Evolutionary conservation across 495 filamentous ascomycete species (phyloP), one percentile per base, ranked within the genome.

Genomic region (Neurospora sp.): DNA sequence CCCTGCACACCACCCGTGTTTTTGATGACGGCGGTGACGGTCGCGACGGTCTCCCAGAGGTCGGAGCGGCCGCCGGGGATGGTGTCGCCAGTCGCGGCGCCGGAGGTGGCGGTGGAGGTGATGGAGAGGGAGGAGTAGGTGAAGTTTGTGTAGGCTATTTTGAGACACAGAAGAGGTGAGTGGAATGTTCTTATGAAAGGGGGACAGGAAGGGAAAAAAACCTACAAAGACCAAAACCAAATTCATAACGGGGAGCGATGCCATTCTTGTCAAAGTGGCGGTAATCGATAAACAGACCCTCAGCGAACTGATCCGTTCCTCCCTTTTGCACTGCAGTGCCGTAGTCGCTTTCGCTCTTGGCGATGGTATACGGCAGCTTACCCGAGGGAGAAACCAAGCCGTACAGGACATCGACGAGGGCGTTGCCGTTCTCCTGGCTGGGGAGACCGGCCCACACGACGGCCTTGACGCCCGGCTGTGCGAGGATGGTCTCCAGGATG

Each of bases 331-430:
- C 85, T 81, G 69, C 78, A 70, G 90, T 89, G 1, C 93, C 94
- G 74, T 97, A 99, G 81, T 98, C 94, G 68, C 85, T 83, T 0
- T 91, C 82, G 3, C 81, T 85, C 81, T 93, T 96, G 48, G 91
- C 96, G 70, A 98, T 91, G 0, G 95, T 98, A 81, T 97, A 99
- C 3, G 94, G 94, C 40, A 98, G 85, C 68, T 92, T 92, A 16
- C 96, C 96, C 41, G 90, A 94, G 11, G 94, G 94, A 75, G 92
- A 91, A 5, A 90, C 84, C 8, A 88, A 87, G n/a, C 96, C 96
- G 72, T 96, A 94, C 1, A 99, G 84, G 8, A 99, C 85, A 78
- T 97, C 94, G 1, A 89, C 88, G 11, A 98, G 82, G 3, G 94
- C 91, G 73, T 94, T 93, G 10, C 96, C 96, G 74, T 89, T 94